phyloP scores from a whole-genome alignment of 257 asterid genomes.

The Fraxinus anomala region DNA sequence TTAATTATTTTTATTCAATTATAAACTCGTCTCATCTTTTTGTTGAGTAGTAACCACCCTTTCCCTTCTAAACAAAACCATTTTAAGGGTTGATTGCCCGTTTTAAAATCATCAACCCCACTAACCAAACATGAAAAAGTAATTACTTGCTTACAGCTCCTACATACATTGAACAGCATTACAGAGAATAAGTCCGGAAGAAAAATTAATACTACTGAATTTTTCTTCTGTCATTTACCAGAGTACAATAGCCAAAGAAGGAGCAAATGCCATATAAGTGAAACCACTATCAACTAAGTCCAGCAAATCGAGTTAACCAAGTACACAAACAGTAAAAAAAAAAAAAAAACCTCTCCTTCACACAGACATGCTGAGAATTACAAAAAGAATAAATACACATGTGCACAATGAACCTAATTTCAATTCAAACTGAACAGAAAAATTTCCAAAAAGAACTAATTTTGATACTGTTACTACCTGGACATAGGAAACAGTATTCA shows the following conservation, averaged over 20 bases:
- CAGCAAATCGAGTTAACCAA: not conserved
- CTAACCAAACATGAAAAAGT: not conserved
- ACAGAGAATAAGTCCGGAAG: not conserved
- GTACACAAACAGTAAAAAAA: not conserved
- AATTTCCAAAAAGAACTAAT: not conserved
- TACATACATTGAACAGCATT: not conserved
- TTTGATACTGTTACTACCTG: constrained; percentile 47
- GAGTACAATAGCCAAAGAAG: not conserved
- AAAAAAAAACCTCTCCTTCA: not conserved
- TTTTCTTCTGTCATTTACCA: not conserved
- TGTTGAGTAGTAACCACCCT: not conserved
- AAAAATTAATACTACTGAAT: not conserved
- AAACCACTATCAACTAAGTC: not conserved
- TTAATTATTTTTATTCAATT: no score
- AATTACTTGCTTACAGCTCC: not conserved
- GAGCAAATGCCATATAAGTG: not conserved
- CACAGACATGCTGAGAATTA: not conserved
- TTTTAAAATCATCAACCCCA: not conserved
- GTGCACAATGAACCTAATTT: no score
- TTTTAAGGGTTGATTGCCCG: not conserved
- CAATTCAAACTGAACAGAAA: not conserved
- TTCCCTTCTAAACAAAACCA: no score
- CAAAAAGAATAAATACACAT: not conserved
- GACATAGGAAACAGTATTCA: constrained; percentile 70
- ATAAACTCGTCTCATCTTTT: not conserved